Base-by-base conservation (phyloP, 2,329 filamentous ascomycete species). In the Venturiaceae sp. region DNA sequence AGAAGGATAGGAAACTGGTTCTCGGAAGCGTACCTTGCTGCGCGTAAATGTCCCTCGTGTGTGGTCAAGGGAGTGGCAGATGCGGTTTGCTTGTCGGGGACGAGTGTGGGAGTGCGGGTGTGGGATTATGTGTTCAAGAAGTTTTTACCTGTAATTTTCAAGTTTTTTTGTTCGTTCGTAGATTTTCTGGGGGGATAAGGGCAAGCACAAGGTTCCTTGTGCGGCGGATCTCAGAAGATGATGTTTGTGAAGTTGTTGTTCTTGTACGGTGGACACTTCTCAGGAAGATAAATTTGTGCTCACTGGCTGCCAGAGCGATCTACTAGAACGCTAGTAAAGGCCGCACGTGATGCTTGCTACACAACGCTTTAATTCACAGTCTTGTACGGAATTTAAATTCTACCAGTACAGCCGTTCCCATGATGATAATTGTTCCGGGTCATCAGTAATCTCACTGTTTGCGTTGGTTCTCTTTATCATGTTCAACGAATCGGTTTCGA, bases 141-240 rank as follows among this genome's bases (percentile, higher is more conserved):
- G 32, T 21, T 56, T 62, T 69, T 71, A 73, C 67, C 56, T 64
- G 61, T 65, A 60, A 66, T 70, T 68, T 57, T 70, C 66, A 66
- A 66, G 60, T 67, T 73, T 71, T 74, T 73, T 73, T 73, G 67
- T 65, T 53, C 57, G 53, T 46, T 47, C 59, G 41, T 41, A 55
- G 56, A 52, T 65, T 64, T 65, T 65, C 58, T 63, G 61, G 34
- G 60, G 60, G 62, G 59, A 58, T 62, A 61, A 58, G 58, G 58
- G 55, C 58, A 60, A 58, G 52, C 30, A 53, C 52, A 62, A 14
- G 33, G 28, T 32, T 11, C 47, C 53, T 52, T 36, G 39, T 58
- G n/a, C 44, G 53, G 55, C 41, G 57, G 3, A 9, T 21, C 23
- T 11, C 36, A 26, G 52, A 53, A 53, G 52, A 53, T 53, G 52